phyloP scores from a whole-genome alignment of 441 rosid species.

The Populus hybrid region DNA sequence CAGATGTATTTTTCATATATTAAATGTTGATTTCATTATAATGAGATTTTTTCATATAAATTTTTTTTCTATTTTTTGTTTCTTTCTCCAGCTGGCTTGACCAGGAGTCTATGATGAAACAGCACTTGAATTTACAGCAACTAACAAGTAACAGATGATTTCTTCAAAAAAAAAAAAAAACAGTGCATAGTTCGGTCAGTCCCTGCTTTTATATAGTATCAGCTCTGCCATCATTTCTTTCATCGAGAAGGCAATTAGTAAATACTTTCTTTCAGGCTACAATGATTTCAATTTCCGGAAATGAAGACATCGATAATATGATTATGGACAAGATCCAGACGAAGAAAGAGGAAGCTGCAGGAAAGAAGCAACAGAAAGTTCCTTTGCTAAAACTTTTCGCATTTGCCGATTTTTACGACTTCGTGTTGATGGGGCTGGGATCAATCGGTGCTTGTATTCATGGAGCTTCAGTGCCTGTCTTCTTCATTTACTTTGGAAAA shows the following conservation, averaged over 20 bases:
- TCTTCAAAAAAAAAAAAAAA: too few relatives aligned
- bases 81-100: too few relatives aligned
- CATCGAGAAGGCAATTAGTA: background rate
- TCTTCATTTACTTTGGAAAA: slow-evolving; percentile 67
- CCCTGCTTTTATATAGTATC: background rate
- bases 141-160: too few relatives aligned
- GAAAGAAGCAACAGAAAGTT: slow-evolving; percentile 29
- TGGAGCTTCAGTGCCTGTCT: slow-evolving; percentile 69
- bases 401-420: slow-evolving; percentile 59
- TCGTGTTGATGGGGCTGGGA: slow-evolving; percentile 54
- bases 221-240: background rate
- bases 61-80: too few relatives aligned
- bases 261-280: background rate
- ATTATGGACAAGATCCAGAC: background rate
- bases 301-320: background rate
- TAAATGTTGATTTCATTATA: too few relatives aligned
- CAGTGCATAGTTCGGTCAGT: background rate
- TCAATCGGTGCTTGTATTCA: slow-evolving; percentile 65
- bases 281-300: background rate
- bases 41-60: too few relatives aligned
- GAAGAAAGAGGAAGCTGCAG: background rate
- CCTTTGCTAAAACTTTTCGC: slow-evolving; percentile 52
- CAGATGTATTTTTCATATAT: too few relatives aligned
- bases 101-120: too few relatives aligned
- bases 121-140: too few relatives aligned